These are phyloP conservation scores for Zelonia costaricensis DNA, from an alignment of 208 protist species.

Conservation along the genomic window DNA sequence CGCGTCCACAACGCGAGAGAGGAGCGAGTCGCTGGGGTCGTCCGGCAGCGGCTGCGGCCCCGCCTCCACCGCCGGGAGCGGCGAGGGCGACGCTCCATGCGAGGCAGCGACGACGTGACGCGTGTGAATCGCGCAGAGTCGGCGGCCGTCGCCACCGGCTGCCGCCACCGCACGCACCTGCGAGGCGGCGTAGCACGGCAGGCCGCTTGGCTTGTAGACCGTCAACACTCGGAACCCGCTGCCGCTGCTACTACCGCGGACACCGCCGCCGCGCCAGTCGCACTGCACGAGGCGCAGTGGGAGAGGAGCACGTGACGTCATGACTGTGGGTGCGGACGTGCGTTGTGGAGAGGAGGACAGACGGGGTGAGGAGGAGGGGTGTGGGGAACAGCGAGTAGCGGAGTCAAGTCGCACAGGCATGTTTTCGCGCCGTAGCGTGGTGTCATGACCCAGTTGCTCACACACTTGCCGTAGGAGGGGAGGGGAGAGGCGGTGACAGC, in stretches of 20 bases:
- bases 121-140: constrained; percentile 29
- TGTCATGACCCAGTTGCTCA: not conserved
- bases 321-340: constrained; percentile 10
- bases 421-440: not conserved
- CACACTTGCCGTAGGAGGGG: no score
- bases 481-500: no score
- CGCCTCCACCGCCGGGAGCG: constrained; percentile 1
- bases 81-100: not conserved
- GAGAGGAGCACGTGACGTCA: constrained; percentile 50
- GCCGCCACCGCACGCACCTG: constrained; percentile 34
- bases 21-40: constrained; percentile 63
- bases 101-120: not conserved
- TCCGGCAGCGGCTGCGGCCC: constrained; percentile 18
- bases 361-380: not conserved
- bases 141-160: constrained; percentile 22
- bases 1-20: constrained; percentile 41
- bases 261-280: constrained; percentile 1
- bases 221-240: constrained; percentile 25
- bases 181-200: constrained; percentile 57
- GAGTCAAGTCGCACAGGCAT: no score
- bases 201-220: constrained; percentile 64
- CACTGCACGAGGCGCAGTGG: constrained; percentile 57
- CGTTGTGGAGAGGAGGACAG: not conserved
- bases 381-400: not conserved
- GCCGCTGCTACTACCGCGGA: not conserved